Evolutionary conservation across 2,329 filamentous ascomycete species (phyloP).

Genomic region (Diplodia mutila): DNA sequence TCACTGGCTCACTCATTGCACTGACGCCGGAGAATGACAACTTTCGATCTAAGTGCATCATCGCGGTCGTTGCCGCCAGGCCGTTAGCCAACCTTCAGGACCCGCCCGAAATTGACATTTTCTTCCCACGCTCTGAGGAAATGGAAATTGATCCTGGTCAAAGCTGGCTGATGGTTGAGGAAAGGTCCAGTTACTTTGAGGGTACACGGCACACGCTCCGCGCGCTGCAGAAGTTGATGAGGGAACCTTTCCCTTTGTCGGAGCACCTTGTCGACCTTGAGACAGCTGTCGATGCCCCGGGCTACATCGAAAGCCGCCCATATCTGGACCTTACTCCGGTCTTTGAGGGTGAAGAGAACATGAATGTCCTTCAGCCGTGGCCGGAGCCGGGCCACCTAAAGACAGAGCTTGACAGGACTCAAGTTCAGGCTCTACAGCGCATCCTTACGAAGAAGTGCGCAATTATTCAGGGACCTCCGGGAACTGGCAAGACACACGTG

Average conservation of each 20-base stretch:
- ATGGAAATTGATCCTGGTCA: conserved; percentile 69
- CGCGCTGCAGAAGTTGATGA: conserved; percentile 68
- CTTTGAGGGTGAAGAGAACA: conserved; percentile 42
- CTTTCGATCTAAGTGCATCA: conserved; percentile 67
- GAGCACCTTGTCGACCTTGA: conserved; percentile 63
- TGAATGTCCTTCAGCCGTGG: conserved; percentile 61
- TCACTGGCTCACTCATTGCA: conserved; percentile 59
- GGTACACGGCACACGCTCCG: conserved; percentile 72
- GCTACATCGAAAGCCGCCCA: conserved; percentile 57
- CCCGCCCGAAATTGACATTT: conserved; percentile 75
- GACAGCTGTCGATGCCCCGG: conserved; percentile 52
- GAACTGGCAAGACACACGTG: conserved; percentile 79
- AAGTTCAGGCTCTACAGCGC: conserved; percentile 67
- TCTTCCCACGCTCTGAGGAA: conserved; percentile 66
- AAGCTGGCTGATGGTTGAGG: conserved; percentile 79
- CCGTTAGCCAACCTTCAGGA: conserved; percentile 65
- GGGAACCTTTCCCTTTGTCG: conserved; percentile 64
- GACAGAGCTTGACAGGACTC: conserved; percentile 68
- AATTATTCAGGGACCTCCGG: conserved; percentile 82
- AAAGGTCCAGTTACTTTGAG: conserved; percentile 75
- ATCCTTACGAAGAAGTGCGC: conserved; percentile 74
- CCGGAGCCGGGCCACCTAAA: conserved; percentile 54
- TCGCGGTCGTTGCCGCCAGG: conserved; percentile 74
- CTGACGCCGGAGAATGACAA: conserved; percentile 60
- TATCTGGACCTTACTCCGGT: conserved; percentile 55